Base-by-base conservation (phyloP, 2,329 filamentous ascomycete species). In the Dothideomycetes sp. region DNA sequence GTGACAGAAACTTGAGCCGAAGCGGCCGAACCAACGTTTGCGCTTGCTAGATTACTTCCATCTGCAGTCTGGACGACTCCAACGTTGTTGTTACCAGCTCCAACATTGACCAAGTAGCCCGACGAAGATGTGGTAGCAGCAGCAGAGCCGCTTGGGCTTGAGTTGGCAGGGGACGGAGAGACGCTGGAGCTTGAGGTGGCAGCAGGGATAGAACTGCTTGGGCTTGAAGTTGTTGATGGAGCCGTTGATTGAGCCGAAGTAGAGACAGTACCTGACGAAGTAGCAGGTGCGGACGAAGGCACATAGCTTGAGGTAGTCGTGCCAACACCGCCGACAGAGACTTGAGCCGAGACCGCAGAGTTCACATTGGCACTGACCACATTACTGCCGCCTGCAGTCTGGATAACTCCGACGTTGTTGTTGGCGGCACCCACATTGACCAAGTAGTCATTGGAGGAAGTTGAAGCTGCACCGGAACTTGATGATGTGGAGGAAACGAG, bases 281-380 rank as follows among this genome's bases (percentile, higher is more conserved):
- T 19, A 6, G 17, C 15, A 13, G 15, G 13, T 27, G 22, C 15
- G 1, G 23, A 17, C 11, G 5, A 13, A 4, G 11, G 12, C 11
- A 15, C 12, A 24, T 7, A 24, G 22, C 22, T 24, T 11, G 22
- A 24, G 12, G 22, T 11, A 7, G 22, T 7, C n/a, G n/a, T n/a
- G n/a, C n/a, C n/a, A n/a, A n/a, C n/a, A n/a, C n/a, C 16, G 17
- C 37, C 33, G 23, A 15, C 29, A 33, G 29, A 40, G 9, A 40
- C 16, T 25, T 40, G 37, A 5, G 39, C 30, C 7, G 24, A 22
- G n/a, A n/a, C n/a, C n/a, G n/a, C n/a, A n/a, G n/a, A n/a, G n/a
- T n/a, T n/a, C n/a, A n/a, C n/a, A n/a, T n/a, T n/a, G n/a, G n/a
- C n/a, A 25, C 23, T 25, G 8, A 12, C 23, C 7, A 25, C 23